phyloP scores from a whole-genome alignment of 768 basidiomycete species.

The Paxillus rubicundulus region DNA sequence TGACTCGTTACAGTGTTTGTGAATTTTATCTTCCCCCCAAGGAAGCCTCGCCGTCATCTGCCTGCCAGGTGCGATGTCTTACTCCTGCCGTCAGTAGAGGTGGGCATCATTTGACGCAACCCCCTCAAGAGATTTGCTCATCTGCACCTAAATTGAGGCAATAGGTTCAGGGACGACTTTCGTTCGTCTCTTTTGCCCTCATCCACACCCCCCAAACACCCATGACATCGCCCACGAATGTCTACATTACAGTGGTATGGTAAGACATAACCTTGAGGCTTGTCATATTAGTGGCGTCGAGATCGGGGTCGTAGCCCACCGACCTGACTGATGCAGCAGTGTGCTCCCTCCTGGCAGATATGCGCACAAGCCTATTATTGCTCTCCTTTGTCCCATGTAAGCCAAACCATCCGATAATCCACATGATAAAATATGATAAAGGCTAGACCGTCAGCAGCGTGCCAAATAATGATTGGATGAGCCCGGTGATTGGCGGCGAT shows the following conservation, averaged over 20 bases:
- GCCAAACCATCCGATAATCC: background rate
- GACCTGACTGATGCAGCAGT: too few relatives aligned
- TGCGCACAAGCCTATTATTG: background rate
- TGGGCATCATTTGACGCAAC: background rate
- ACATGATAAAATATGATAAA: background rate
- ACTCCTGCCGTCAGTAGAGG: background rate
- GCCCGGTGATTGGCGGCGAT: background rate
- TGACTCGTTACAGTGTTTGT: too few relatives aligned
- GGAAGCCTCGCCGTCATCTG: background rate
- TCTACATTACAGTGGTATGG: background rate
- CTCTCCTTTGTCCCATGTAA: background rate
- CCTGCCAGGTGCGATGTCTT: background rate
- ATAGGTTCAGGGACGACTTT: slow-evolving; percentile 45
- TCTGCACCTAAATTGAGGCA: slow-evolving; percentile 45
- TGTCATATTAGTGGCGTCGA: background rate
- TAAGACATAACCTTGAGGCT: background rate
- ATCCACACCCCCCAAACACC: slow-evolving; percentile 27
- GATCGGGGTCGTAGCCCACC: background rate
- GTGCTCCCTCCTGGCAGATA: background rate
- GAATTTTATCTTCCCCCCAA: background rate
- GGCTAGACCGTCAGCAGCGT: background rate
- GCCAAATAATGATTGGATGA: background rate
- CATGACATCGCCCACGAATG: slow-evolving; percentile 37
- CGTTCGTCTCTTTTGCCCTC: slow-evolving; percentile 47
- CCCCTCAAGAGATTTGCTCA: background rate